Evolutionary conservation across 1,284 basidiomycete genomes (phyloP), one percentile per base, ranked within the genome.

Genomic region (Austroboletus niveus): DNA sequence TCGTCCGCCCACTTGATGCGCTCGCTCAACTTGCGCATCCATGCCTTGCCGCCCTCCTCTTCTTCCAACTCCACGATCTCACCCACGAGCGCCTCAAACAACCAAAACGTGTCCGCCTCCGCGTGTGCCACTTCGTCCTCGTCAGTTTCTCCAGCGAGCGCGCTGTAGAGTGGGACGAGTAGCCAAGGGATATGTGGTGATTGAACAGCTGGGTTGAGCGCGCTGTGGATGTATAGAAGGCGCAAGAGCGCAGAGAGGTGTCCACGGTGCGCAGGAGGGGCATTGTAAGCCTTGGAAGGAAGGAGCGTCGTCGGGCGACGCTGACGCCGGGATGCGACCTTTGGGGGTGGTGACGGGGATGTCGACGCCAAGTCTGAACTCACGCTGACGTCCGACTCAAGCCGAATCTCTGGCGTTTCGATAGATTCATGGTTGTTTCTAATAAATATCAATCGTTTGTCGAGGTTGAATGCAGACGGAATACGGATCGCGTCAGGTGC

Each of bases 51-150:
- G 12, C 78, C 78, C 42, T 83, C 82, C 48, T 83, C 80, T 52
- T 88, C 85, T 58, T 84, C 81, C 30, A 91, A 64, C 52, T 89
- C 88, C 2, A 80, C 74, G 49, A 89, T 80, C 61, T 91, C 89
- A 22, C 81, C 80, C 1, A 90, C 70, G 60, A 91, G 73, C 0
- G 84, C 78, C 62, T 89, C 86, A 54, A 91, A 87, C 12, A 89
- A 60, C 89, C 88, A 91, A 66, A 91, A 91, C 0, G 84, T 78
- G 59, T 91, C 89, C 1, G 89, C 88, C 65, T 91, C 89, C 8
- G 78, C 77, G 64, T 91, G 87, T 2, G 78, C 75, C 8, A 78
- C 60, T 45, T 88, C 84, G 51, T 80, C 75, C 0, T 76, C 68
- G 17, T 87, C 79, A 1, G 81, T 73, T 60, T 90, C 87, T 60